These are phyloP conservation scores for Smithsoniella earleae DNA, from an alignment of 163 green algal species.

Conservation along the genomic window DNA sequence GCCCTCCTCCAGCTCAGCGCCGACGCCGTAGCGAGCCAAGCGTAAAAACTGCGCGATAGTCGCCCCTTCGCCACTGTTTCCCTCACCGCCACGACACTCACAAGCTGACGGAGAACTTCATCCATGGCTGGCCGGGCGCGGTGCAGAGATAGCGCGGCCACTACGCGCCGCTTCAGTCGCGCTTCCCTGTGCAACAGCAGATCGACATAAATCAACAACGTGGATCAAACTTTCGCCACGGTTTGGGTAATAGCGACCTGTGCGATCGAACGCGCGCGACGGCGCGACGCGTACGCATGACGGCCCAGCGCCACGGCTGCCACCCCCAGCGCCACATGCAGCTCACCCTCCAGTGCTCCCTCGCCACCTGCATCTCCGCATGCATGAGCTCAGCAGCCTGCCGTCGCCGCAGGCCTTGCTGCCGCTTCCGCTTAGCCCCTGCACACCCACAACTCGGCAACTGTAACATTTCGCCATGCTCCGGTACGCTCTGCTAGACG, in stretches of 20 bases:
- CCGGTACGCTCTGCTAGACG: too few relatives aligned
- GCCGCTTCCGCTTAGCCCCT: background rate
- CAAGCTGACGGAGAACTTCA: background rate
- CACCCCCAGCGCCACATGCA: slow-evolving; percentile 8
- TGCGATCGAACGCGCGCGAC: too few relatives aligned
- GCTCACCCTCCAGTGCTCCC: background rate
- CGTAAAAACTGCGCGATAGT: background rate
- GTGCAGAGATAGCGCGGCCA: background rate
- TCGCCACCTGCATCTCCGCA: background rate
- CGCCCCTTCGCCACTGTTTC: background rate
- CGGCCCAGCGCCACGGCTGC: background rate
- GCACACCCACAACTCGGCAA: too few relatives aligned
- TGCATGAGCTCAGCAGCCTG: slow-evolving; percentile 2
- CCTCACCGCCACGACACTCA: background rate
- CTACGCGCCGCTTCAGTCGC: too few relatives aligned
- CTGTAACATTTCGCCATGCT: too few relatives aligned
- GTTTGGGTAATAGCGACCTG: too few relatives aligned
- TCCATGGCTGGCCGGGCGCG: background rate
- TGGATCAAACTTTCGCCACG: too few relatives aligned
- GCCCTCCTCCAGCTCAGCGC: background rate
- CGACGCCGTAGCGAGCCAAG: background rate
- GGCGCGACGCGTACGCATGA: background rate
- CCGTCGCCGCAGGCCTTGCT: background rate
- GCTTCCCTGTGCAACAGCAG: too few relatives aligned
- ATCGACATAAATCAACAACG: too few relatives aligned